These are phyloP conservation scores for Gnomoniopsis sp. DNA, from an alignment of 2,329 filamentous ascomycete species.

Conservation along the genomic window DNA sequence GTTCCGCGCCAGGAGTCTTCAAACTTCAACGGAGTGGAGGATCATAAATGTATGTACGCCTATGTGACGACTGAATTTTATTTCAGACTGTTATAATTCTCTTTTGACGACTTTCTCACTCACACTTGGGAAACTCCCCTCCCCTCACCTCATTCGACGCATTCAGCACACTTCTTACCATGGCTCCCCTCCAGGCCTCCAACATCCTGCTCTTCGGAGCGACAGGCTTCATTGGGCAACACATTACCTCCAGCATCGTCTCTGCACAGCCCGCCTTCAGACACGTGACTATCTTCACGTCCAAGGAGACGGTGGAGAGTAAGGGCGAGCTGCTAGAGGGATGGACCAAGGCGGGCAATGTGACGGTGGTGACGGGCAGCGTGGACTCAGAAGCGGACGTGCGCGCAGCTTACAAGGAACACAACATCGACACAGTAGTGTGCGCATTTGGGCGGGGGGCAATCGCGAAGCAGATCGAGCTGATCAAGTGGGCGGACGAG, in stretches of 20 bases:
- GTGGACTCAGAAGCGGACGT: conserved; percentile 50
- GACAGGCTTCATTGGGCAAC: conserved; percentile 38
- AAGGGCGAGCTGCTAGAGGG: conserved; percentile 44
- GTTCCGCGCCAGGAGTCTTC: not conserved
- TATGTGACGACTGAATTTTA: not conserved
- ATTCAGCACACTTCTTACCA: not conserved
- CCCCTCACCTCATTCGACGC: not conserved
- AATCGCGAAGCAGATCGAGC: conserved; percentile 56
- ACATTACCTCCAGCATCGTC: conserved; percentile 36
- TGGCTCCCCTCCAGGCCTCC: conserved; percentile 21
- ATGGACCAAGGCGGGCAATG: conserved; percentile 43
- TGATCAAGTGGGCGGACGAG: conserved; percentile 58
- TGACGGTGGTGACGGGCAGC: conserved; percentile 55
- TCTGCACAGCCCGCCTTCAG: conserved; percentile 31
- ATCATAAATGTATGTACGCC: not conserved
- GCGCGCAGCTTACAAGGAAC: conserved; percentile 49
- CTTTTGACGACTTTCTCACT: no score
- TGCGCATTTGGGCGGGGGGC: conserved; percentile 62
- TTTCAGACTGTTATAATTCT: no score
- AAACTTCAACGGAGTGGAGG: not conserved
- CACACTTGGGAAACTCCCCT: no score
- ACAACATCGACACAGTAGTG: conserved; percentile 61
- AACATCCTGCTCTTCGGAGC: conserved; percentile 35
- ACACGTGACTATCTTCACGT: conserved; percentile 38
- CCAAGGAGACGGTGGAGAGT: conserved; percentile 42